Evolutionary conservation across 2,329 filamentous ascomycete species (phyloP).

Genomic region (Penicillium fuscoglaucum): DNA sequence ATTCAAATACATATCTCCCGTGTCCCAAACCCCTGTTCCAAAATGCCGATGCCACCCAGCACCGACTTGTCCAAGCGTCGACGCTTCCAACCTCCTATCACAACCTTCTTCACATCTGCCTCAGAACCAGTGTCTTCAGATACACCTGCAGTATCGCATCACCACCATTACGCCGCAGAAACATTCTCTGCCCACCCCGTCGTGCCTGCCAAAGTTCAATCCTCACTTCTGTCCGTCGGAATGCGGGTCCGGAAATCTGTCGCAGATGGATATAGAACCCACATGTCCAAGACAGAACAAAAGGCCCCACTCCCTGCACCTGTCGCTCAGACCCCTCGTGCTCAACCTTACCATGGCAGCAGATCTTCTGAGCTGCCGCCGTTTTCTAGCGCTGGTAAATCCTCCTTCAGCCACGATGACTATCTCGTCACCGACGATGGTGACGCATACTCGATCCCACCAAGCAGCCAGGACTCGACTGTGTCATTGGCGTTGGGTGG

Average conservation of each 20-base stretch:
- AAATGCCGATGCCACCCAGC: constrained; percentile 15
- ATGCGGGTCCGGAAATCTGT: constrained; percentile 94
- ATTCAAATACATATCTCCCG: not conserved
- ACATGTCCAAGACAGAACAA: constrained; percentile 30
- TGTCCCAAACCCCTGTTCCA: constrained; percentile 8
- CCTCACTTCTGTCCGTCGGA: constrained; percentile 84
- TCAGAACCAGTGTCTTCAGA: constrained; percentile 15
- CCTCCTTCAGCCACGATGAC: constrained; percentile 33
- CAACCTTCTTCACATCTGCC: constrained; percentile 38
- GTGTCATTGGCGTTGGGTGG: constrained; percentile 31
- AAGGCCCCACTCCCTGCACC: constrained; percentile 14
- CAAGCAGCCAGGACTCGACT: constrained; percentile 42
- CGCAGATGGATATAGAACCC: constrained; percentile 88
- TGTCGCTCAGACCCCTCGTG: constrained; percentile 1
- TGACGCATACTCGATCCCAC: constrained; percentile 42
- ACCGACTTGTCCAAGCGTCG: constrained; percentile 43
- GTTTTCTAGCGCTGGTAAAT: constrained; percentile 77
- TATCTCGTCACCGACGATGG: constrained; percentile 37
- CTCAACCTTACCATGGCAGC: constrained; percentile 12
- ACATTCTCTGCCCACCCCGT: constrained; percentile 48
- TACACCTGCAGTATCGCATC: constrained; percentile 33
- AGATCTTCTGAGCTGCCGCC: constrained; percentile 65
- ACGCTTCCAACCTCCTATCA: constrained; percentile 48
- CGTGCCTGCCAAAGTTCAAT: constrained; percentile 68
- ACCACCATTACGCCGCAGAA: constrained; percentile 44